These are phyloP conservation scores for Fraxinus americana DNA, from an alignment of 257 asterid species.

Conservation along the genomic window DNA sequence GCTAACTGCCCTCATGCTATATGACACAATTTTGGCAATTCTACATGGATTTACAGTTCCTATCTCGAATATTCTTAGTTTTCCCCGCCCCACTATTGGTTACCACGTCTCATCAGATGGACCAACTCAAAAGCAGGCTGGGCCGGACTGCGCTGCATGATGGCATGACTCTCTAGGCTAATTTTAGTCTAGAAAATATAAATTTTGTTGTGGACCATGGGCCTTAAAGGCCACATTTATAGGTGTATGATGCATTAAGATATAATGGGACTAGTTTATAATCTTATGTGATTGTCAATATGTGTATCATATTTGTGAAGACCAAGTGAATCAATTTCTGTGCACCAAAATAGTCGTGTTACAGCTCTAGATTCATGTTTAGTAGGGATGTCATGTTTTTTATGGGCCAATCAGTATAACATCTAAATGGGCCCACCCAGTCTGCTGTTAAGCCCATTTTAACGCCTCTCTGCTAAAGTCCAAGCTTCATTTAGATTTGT, in stretches of 20 bases:
- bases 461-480: background rate
- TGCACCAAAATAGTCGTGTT: background rate
- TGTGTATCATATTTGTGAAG: background rate
- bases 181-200: background rate
- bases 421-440: conserved; percentile 4
- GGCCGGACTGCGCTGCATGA: background rate
- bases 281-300: background rate
- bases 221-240: background rate
- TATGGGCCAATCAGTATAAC: background rate
- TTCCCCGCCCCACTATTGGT: background rate
- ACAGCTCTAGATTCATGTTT: background rate
- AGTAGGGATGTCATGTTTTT: background rate
- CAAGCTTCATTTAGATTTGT: background rate
- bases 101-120: background rate
- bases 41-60: background rate
- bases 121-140: background rate
- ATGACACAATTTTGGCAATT: background rate
- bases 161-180: background rate
- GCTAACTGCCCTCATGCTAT: background rate
- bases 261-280: background rate
- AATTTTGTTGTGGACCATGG: background rate
- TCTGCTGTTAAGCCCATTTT: conserved; percentile 5
- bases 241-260: background rate
- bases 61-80: too few relatives aligned
- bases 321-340: background rate